Evolutionary conservation across 73 alveolate genomes (phyloP).

Genomic region (Tetrahymena thermophila): DNA sequence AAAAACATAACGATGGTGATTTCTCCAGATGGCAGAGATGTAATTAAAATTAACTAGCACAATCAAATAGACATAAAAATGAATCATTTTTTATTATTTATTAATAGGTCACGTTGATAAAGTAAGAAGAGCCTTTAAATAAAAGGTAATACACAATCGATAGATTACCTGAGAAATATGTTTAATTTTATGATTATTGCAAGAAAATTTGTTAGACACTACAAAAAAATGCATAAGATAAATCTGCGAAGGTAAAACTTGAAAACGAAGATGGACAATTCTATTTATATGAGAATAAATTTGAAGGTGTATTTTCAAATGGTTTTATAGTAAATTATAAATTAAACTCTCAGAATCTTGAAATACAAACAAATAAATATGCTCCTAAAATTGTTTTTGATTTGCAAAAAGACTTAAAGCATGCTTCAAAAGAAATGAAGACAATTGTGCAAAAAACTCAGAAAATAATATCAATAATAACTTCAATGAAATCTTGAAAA

Average conservation of each 20-base stretch:
- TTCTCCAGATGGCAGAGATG: not conserved
- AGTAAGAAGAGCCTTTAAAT: not conserved
- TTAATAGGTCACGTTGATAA: not conserved
- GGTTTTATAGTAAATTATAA: not conserved
- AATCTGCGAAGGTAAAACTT: not conserved
- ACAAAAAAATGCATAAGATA: not conserved
- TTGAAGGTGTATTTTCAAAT: not conserved
- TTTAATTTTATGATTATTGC: not conserved
- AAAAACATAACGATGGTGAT: not conserved
- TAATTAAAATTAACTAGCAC: not conserved
- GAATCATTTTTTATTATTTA: too few species aligned
- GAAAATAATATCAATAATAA: not conserved
- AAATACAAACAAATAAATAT: not conserved
- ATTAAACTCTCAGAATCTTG: not conserved
- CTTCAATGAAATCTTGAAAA: not conserved
- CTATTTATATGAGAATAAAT: not conserved
- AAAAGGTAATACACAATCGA: not conserved
- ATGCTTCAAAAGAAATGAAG: not conserved
- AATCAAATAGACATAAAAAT: too few species aligned
- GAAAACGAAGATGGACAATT: not conserved
- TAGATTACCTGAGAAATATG: not conserved
- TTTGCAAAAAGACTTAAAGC: not conserved
- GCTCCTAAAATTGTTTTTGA: not conserved
- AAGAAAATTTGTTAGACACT: not conserved
- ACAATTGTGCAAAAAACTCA: not conserved